A percentile compares a stretch with the other conserved stretches of the same genome.
These are phyloP conservation scores for Fusarium sp. DNA, from an alignment of 2,329 filamentous ascomycete species.

Conservation along the genomic window DNA sequence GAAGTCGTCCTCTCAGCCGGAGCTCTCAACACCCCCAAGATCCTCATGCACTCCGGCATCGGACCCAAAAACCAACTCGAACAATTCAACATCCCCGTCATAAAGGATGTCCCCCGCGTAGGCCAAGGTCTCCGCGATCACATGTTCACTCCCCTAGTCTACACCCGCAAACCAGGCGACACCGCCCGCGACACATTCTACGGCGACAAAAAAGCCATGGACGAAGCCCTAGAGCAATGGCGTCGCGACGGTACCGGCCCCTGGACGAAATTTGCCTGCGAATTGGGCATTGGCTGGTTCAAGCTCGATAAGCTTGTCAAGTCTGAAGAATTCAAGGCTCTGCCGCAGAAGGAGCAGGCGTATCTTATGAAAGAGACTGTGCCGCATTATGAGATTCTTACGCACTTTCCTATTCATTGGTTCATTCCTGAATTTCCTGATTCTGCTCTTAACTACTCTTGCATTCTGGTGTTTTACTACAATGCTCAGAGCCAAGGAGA, in stretches of 20 bases:
- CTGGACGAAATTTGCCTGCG: constrained; percentile 55
- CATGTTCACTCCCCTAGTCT: constrained; percentile 53
- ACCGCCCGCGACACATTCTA: constrained; percentile 61
- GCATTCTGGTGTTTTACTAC: constrained; percentile 60
- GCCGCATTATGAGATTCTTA: constrained; percentile 67
- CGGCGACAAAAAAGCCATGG: constrained; percentile 55
- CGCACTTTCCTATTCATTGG: constrained; percentile 59
- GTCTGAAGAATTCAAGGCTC: constrained; percentile 61
- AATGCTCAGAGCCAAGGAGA: constrained; percentile 66
- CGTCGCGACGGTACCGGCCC: constrained; percentile 55
- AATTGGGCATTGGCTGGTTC: constrained; percentile 57
- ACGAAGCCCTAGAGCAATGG: constrained; percentile 61
- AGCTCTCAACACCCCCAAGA: constrained; percentile 55
- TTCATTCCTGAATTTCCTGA: constrained; percentile 54
- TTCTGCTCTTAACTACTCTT: constrained; percentile 55
- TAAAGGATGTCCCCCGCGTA: constrained; percentile 51
- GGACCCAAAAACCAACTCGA: constrained; percentile 29
- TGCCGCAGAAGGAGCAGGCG: constrained; percentile 57
- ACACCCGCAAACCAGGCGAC: constrained; percentile 54
- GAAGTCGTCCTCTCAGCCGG: constrained; percentile 60
- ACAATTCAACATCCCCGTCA: constrained; percentile 21
- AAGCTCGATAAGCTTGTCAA: constrained; percentile 55
- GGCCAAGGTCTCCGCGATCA: constrained; percentile 58
- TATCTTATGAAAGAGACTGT: constrained; percentile 62
- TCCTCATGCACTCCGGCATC: constrained; percentile 53